Evolutionary conservation across 768 basidiomycete species (phyloP).

Genomic region (Podaxis sp.): DNA sequence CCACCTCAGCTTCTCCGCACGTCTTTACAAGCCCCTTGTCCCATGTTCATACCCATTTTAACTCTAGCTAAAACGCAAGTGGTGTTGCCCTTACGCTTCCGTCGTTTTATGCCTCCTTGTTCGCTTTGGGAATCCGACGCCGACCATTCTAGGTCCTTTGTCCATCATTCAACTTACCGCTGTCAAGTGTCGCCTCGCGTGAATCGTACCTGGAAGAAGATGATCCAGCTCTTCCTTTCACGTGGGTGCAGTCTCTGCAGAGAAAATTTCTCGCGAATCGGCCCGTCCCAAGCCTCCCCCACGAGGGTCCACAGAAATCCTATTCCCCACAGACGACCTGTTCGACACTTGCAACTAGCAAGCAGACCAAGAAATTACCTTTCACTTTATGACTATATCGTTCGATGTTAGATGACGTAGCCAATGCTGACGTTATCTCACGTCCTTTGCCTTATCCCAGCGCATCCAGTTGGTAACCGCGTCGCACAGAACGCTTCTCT

Average conservation of each 20-base stretch:
- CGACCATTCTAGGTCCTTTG: neutral
- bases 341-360: neutral
- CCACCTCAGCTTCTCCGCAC: neutral
- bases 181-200: neutral
- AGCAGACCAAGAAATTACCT: neutral
- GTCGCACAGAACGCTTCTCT: neutral
- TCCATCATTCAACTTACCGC: neutral
- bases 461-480: neutral
- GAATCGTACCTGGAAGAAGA: slow-evolving; percentile 9
- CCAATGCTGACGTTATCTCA: slow-evolving; percentile 7
- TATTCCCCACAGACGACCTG: neutral
- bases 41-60: neutral
- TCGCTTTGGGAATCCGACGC: neutral
- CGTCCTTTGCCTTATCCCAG: neutral
- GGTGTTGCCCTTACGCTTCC: neutral
- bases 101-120: neutral
- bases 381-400: neutral
- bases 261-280: neutral
- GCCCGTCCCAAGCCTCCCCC: neutral
- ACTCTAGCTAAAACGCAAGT: neutral
- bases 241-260: neutral
- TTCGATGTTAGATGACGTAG: neutral
- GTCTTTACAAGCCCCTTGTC: neutral
- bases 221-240: neutral
- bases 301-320: neutral